Evolutionary conservation across 129 eudicot species (phyloP), one percentile per base, ranked within the genome.

Genomic region (Lonicera japonica): DNA sequence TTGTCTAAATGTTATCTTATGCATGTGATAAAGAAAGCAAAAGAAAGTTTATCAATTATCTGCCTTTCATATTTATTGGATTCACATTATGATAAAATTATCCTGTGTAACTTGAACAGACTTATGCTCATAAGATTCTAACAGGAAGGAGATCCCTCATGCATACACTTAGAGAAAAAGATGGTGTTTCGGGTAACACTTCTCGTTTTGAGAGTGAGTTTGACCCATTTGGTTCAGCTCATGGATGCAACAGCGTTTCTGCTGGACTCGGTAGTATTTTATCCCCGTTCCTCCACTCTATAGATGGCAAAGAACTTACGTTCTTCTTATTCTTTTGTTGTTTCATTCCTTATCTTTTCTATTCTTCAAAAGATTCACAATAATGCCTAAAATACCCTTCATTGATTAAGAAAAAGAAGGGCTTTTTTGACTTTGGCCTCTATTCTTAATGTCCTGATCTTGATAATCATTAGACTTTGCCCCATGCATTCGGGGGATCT

Each of bases 231-330:
- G 95, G 89, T 29, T 78, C 89, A 64, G 97, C 83, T 39, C 97
- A 90, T 74, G 97, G 97, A 69, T 90, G 97, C 82, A 90, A 81
- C 72, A 90, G 97, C 63, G 82, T 90, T 63, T 90, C 97, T 43
- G 95, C 97, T 53, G 97, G 95, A 66, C 90, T 90, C 40, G 97
- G 97, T 90, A 83, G 22, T 58, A 23, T 64, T 45, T 63, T 47
- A n/a, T 50, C 21, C 51, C 18, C 56, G 13, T 62, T 63, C 20
- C n/a, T 29, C 16, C n/a, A 20, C 12, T 17, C 10, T 39, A 1
- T 51, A 11, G 11, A 5, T 39, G 29, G 21, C 55, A 15, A 67
- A 46, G 29, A 25, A 15, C 65, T 20, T 7, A 41, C 18, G 7
- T 9, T 47, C 20, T 40, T 11, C 63, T 34, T 17, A 14, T 50